phyloP scores from a whole-genome alignment of 2,329 filamentous ascomycete species.

The Dothiorella sarmentorum region DNA sequence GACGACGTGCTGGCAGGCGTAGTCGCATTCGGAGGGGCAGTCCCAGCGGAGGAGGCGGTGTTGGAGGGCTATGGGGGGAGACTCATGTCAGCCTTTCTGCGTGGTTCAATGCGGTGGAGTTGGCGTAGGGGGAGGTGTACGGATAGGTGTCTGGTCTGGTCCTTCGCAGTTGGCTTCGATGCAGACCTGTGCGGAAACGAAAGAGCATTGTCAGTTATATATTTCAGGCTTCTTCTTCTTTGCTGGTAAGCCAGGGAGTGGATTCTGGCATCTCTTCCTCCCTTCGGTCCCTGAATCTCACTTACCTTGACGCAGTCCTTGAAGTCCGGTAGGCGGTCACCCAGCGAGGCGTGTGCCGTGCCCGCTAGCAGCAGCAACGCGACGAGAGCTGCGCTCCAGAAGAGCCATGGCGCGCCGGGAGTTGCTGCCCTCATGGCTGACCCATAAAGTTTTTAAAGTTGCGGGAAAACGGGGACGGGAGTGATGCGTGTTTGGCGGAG shows the following conservation, averaged over 20 bases:
- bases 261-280: conserved; percentile 19
- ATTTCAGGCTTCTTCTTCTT: background rate
- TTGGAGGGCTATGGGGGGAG: conserved; percentile 61
- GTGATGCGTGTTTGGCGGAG: background rate
- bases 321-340: conserved; percentile 86
- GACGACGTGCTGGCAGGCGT: conserved; percentile 92
- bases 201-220: background rate
- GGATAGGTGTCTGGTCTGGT: conserved; percentile 60
- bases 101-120: background rate
- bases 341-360: conserved; percentile 64
- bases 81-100: background rate
- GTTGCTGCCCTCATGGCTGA: conserved; percentile 12
- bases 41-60: conserved; percentile 88
- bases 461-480: background rate
- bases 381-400: conserved; percentile 25
- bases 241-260: background rate
- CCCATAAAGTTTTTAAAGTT: background rate
- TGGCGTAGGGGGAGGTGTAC: conserved; percentile 51
- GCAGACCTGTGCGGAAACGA: conserved; percentile 61
- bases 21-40: conserved; percentile 93
- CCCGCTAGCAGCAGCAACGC: conserved; percentile 33
- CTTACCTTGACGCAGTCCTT: conserved; percentile 76
- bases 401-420: conserved; percentile 5
- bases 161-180: conserved; percentile 72
- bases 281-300: conserved; percentile 23